phyloP scores from a whole-genome alignment of 2,329 filamentous ascomycete genomes.

The Plenodomus tracheiphilus region DNA sequence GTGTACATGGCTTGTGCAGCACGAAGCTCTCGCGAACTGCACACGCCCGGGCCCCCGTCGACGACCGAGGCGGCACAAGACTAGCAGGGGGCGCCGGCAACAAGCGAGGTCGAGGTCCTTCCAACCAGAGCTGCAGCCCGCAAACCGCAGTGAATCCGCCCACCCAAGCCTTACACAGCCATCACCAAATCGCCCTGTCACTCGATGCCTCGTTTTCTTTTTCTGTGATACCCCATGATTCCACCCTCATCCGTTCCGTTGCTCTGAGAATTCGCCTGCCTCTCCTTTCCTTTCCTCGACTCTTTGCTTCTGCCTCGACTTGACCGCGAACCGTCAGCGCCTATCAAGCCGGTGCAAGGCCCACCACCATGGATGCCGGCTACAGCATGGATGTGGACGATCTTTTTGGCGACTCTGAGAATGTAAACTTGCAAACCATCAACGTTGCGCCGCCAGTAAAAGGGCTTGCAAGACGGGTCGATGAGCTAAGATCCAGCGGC shows the following conservation, averaged over 20 bases:
- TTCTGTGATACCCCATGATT: constrained; percentile 26
- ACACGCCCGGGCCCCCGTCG: no score
- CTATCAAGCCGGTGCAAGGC: constrained; percentile 23
- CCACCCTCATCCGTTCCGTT: constrained; percentile 3
- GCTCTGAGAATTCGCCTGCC: constrained; percentile 2
- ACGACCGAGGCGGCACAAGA: constrained; percentile 4
- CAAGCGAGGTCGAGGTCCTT: constrained; percentile 11
- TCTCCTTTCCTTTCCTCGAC: background rate
- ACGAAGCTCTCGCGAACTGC: constrained; percentile 25
- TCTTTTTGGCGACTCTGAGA: constrained; percentile 56
- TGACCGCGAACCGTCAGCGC: background rate
- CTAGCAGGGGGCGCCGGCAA: background rate
- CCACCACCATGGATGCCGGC: constrained; percentile 58
- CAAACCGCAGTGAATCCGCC: constrained; percentile 13
- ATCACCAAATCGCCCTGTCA: background rate
- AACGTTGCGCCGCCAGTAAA: constrained; percentile 60
- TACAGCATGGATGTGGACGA: constrained; percentile 48
- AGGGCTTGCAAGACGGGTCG: constrained; percentile 71
- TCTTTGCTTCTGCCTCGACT: background rate
- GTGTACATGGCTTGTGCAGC: constrained; percentile 7
- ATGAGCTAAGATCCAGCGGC: constrained; percentile 74
- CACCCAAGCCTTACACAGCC: constrained; percentile 10
- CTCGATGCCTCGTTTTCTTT: constrained; percentile 6
- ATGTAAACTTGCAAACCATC: constrained; percentile 62
- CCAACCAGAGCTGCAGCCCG: constrained; percentile 16